Base-by-base conservation (phyloP, 1,284 basidiomycete species). In the Malassezia japonica region DNA sequence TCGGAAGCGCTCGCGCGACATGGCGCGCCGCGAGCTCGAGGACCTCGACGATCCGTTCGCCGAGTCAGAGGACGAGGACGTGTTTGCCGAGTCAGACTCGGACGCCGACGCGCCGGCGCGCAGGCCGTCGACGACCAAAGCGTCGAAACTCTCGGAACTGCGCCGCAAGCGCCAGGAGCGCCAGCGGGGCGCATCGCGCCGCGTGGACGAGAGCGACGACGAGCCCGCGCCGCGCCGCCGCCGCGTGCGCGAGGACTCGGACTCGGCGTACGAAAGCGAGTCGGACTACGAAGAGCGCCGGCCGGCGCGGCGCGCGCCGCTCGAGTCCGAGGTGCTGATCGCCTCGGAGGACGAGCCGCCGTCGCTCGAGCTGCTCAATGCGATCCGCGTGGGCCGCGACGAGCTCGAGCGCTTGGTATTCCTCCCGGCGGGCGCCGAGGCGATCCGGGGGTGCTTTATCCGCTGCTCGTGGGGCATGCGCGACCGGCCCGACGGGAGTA, bases 341-440 rank as follows among this genome's bases (percentile, higher is more conserved):
- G 50, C 45, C 10, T 20, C 20, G 28, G 61, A 72, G 8, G 80
- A 82, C 32, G 78, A 78, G 36, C 78, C 81, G 0, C 76, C 79
- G 20, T 77, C 77, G 5, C 52, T 82, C 8, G 76, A 75, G 8
- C 82, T 83, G 56, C 73, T 88, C 16, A 77, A 78, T 46, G 76
- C 76, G 57, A 79, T 79, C 61, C 76, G 81, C 54, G 64, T 88
- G 23, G 78, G 79, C n/a, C 77, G 87, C 50, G 77, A 83, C 60
- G 69, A 77, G 62, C 74, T 87, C 34, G 80, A 79, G 35, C 82
- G 83, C 70, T 74, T 81, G 62, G 81, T 78, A 67, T 75, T 83
- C 74, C 77, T 80, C 35, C 81, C 87, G 12, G 82, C 83, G 82
- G 86, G 85, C 75, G 79, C 83, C 64, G 81, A 86, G 48, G 82